These are phyloP conservation scores for Rhododendron simsii DNA, from an alignment of 148 eudicot genomes.

Conservation along the genomic window DNA sequence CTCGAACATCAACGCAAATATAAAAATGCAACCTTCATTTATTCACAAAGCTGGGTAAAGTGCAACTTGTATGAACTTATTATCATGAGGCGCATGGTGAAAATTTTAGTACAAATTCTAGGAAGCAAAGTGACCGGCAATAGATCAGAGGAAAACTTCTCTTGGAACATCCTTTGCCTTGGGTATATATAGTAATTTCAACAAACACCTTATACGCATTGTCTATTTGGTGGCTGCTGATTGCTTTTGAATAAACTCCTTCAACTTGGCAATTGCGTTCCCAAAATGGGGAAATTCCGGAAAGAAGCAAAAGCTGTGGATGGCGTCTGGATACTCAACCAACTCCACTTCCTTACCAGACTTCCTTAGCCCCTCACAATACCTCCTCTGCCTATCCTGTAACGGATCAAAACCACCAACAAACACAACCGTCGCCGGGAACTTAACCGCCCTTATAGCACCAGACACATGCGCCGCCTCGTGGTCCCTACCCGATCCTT, in stretches of 20 bases:
- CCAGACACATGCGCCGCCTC: constrained; percentile 25
- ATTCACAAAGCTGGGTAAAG: too few species aligned
- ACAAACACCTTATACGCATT: too few species aligned
- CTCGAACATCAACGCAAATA: too few species aligned
- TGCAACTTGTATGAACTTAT: too few species aligned
- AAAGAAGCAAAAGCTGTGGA: constrained; percentile 25
- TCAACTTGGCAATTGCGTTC: constrained; percentile 11
- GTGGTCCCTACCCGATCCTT: constrained; percentile 36
- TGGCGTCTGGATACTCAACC: constrained; percentile 31
- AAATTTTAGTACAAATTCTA: too few species aligned
- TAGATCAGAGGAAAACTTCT: too few species aligned
- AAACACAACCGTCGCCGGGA: constrained; percentile 27
- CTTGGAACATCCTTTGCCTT: too few species aligned
- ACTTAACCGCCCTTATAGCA: constrained; percentile 5
- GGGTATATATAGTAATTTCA: too few species aligned
- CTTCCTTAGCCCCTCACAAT: constrained; percentile 22
- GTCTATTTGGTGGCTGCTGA: not conserved
- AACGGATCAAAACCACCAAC: constrained; percentile 36
- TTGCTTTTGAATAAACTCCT: constrained; percentile 27
- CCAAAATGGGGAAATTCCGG: constrained; percentile 21
- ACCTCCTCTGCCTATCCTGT: constrained; percentile 37
- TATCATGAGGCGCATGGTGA: too few species aligned
- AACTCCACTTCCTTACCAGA: constrained; percentile 30
- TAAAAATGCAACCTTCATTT: too few species aligned
- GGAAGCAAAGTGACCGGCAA: too few species aligned